A percentile compares a stretch with the other conserved stretches of the same genome.
These are phyloP conservation scores for Phialemoniopsis sp. DNA, from an alignment of 2,329 filamentous ascomycete species.

Conservation along the genomic window DNA sequence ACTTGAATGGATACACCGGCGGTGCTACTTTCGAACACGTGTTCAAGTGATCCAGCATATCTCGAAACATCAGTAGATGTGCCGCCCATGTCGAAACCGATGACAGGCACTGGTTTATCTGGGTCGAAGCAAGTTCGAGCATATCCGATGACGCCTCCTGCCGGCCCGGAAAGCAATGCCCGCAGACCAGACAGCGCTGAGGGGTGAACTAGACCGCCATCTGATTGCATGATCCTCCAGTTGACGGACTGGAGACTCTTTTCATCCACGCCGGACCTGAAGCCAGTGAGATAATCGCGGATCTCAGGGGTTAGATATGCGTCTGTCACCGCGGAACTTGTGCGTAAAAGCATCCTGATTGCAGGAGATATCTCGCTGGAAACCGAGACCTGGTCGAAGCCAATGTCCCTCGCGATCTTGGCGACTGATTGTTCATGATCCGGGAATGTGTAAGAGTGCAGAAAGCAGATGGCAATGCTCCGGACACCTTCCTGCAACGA, in stretches of 20 bases:
- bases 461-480: constrained; percentile 27
- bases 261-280: constrained; percentile 63
- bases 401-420: constrained; percentile 20
- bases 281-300: constrained; percentile 64
- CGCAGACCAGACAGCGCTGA: constrained; percentile 22
- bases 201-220: constrained; percentile 34
- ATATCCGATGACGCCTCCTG: constrained; percentile 71
- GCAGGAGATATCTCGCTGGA: constrained; percentile 68
- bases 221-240: constrained; percentile 71
- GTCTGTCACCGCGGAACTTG: constrained; percentile 69
- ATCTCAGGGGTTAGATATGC: constrained; percentile 71
- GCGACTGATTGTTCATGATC: constrained; percentile 10
- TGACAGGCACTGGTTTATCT: constrained; percentile 61
- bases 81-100: constrained; percentile 66
- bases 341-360: constrained; percentile 69
- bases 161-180: constrained; percentile 66
- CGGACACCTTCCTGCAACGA: constrained; percentile 58
- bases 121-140: constrained; percentile 68
- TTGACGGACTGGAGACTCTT: constrained; percentile 52
- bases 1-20: too few species aligned
- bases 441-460: constrained; percentile 11
- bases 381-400: constrained; percentile 64
- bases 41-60: constrained; percentile 56
- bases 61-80: constrained; percentile 9
- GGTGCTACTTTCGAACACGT: constrained; percentile 66